phyloP scores from a whole-genome alignment of 192 early-diverging fungal genomes.

The Coemansia guatemalensis region DNA sequence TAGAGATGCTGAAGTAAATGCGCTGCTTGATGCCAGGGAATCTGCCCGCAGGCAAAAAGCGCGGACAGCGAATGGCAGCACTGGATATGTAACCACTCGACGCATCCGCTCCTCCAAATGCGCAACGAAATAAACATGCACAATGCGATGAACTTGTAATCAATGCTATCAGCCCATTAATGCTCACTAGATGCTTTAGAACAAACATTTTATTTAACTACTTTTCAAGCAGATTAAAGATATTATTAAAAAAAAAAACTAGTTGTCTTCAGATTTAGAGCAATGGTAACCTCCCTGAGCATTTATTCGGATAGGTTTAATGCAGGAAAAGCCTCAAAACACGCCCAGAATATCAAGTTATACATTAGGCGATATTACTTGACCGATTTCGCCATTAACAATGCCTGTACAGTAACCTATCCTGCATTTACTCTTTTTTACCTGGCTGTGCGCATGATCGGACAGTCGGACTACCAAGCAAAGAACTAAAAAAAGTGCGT shows the following conservation, averaged over 20 bases:
- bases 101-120: not conserved
- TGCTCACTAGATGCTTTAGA: not conserved
- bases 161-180: not conserved
- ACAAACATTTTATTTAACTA: not conserved
- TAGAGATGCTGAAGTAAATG: slow-evolving; percentile 9
- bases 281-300: too few species aligned
- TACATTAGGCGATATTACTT: not conserved
- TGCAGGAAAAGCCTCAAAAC: too few species aligned
- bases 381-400: not conserved
- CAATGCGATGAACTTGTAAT: not conserved
- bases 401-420: too few species aligned
- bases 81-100: not conserved
- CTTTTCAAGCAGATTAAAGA: too few species aligned
- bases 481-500: not conserved
- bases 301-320: too few species aligned
- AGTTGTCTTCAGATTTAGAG: too few species aligned
- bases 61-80: not conserved
- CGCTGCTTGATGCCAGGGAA: not conserved
- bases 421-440: not conserved
- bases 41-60: too few species aligned
- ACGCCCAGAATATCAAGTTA: not conserved
- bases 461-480: not conserved
- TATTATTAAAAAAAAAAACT: too few species aligned
- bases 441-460: not conserved
- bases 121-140: not conserved